These are phyloP conservation scores for Penicillium hesseltinei DNA, from an alignment of 2,329 filamentous ascomycete species.

Conservation along the genomic window DNA sequence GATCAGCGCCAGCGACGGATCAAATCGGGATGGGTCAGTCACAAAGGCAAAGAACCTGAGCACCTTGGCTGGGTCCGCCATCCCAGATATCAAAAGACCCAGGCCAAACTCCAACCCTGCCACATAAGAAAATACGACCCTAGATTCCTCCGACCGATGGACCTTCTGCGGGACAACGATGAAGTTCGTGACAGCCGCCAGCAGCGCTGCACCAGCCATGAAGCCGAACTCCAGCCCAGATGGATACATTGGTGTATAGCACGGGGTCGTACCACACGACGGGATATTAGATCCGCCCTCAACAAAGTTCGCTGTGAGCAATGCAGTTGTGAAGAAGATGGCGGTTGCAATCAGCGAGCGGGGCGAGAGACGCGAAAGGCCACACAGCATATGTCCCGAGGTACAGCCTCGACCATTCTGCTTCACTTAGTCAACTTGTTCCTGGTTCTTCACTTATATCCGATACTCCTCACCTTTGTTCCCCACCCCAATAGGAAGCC, in stretches of 20 bases:
- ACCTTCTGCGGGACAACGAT: slow-evolving; percentile 35
- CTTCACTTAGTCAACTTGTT: background rate
- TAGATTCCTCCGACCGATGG: slow-evolving; percentile 32
- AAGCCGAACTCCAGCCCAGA: slow-evolving; percentile 35
- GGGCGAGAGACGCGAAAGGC: slow-evolving; percentile 50
- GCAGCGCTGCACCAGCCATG: slow-evolving; percentile 31
- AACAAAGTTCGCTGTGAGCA: slow-evolving; percentile 44
- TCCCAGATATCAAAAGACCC: slow-evolving; percentile 52
- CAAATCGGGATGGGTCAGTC: slow-evolving; percentile 46
- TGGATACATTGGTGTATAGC: slow-evolving; percentile 49
- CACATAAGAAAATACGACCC: slow-evolving; percentile 43
- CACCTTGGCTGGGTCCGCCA: slow-evolving; percentile 53
- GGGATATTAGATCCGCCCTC: slow-evolving; percentile 39
- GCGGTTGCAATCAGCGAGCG: slow-evolving; percentile 50
- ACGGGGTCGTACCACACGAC: slow-evolving; percentile 42
- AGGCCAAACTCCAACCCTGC: slow-evolving; percentile 52
- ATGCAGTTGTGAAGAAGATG: slow-evolving; percentile 44
- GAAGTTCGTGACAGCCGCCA: slow-evolving; percentile 34
- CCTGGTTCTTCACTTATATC: background rate
- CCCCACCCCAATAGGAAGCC: slow-evolving; percentile 52
- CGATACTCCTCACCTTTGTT: slow-evolving; percentile 46
- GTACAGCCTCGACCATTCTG: slow-evolving; percentile 53
- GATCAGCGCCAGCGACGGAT: slow-evolving; percentile 52
- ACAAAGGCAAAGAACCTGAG: slow-evolving; percentile 50
- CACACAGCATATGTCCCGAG: slow-evolving; percentile 57